Conservation (phyloP, 345 rosid genomes). For the Conringia planisiliqua region DNA sequence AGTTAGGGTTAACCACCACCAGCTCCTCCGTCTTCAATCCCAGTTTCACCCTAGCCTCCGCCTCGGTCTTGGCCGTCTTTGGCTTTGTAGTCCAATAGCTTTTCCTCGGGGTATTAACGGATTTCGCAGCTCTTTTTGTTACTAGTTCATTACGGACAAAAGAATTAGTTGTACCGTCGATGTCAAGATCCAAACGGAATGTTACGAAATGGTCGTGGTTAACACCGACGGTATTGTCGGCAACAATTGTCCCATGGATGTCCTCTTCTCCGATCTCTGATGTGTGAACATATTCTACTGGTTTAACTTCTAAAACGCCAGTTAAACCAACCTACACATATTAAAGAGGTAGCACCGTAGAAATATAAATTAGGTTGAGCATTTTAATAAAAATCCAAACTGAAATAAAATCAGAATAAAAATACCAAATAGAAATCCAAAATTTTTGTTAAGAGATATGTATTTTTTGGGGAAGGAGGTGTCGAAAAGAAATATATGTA, state of each 20-base stretch:
- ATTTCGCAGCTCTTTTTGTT: slow-evolving; percentile 18
- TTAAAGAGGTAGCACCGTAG: background rate
- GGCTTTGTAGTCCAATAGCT: slow-evolving; percentile 46
- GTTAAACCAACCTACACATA: slow-evolving; percentile 25
- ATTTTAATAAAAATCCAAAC: background rate
- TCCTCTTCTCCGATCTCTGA: slow-evolving; percentile 39
- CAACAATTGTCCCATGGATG: slow-evolving; percentile 43
- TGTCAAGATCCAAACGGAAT: slow-evolving; percentile 50
- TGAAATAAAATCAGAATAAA: background rate
- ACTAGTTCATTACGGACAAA: slow-evolving; percentile 41
- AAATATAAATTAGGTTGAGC: background rate
- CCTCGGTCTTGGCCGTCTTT: slow-evolving; percentile 46
- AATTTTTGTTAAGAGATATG: background rate
- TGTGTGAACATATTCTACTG: slow-evolving; percentile 28
- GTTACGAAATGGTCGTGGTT: slow-evolving; percentile 57
- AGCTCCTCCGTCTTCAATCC: slow-evolving; percentile 33
- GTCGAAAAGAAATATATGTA: too few species aligned
- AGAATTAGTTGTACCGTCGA: slow-evolving; percentile 48
- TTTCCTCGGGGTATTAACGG: slow-evolving; percentile 39
- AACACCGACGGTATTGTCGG: slow-evolving; percentile 42
- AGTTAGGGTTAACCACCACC: slow-evolving; percentile 40
- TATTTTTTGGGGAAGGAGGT: too few species aligned
- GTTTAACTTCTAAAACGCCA: slow-evolving; percentile 49
- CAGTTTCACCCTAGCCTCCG: slow-evolving; percentile 38
- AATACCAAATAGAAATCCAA: background rate